Evolutionary conservation across 2,329 filamentous ascomycete genomes (phyloP).

Genomic region (Trichophyton simii): DNA sequence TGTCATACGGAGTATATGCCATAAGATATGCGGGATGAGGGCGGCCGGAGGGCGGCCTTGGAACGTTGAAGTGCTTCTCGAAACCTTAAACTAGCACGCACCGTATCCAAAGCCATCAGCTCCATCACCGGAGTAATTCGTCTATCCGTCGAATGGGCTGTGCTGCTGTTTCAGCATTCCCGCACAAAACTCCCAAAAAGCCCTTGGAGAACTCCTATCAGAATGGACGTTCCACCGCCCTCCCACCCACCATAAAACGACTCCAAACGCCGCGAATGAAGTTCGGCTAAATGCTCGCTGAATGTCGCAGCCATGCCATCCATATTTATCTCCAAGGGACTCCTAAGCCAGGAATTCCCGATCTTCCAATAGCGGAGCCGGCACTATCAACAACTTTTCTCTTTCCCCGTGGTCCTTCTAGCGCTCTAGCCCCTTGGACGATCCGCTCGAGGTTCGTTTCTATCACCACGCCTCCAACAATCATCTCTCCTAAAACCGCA

Average conservation of each 20-base stretch:
- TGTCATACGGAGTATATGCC: neutral
- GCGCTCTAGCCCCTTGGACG: constrained; percentile 61
- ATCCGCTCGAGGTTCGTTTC: constrained; percentile 85
- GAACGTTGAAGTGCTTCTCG: neutral
- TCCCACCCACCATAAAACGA: neutral
- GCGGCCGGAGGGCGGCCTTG: neutral
- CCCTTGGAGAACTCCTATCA: neutral
- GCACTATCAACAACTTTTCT: constrained; percentile 33
- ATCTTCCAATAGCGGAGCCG: constrained; percentile 26
- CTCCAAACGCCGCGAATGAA: neutral
- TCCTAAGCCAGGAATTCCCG: constrained; percentile 27
- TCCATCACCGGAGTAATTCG: neutral
- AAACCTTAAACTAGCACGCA: neutral
- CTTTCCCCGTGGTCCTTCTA: constrained; percentile 33
- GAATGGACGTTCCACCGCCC: neutral
- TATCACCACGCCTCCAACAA: constrained; percentile 86
- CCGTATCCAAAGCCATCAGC: neutral
- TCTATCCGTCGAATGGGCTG: neutral
- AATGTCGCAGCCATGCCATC: neutral
- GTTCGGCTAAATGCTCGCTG: neutral
- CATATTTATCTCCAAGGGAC: constrained; percentile 25
- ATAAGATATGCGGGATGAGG: neutral
- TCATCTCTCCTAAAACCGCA: constrained; percentile 82
- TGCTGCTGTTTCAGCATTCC: neutral
- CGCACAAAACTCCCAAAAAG: too few species aligned